These are phyloP conservation scores for Phytophthora tubulina DNA, from an alignment of 352 stramenopile genomes.

Conservation along the genomic window DNA sequence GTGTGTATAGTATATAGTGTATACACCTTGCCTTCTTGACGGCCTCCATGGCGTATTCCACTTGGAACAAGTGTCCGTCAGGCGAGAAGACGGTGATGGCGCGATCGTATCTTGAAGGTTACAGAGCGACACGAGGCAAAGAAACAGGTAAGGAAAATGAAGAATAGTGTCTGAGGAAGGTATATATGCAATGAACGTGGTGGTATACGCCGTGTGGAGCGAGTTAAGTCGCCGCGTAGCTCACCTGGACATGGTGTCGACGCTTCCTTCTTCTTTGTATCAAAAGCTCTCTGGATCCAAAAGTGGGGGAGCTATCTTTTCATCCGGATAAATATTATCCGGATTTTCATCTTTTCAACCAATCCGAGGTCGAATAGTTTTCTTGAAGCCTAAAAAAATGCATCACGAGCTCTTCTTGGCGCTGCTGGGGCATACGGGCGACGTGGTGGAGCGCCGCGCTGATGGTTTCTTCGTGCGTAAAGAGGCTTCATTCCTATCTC, in stretches of 20 bases:
- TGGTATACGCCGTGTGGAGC: background rate
- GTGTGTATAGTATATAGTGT: slow-evolving; percentile 12
- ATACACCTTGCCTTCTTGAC: slow-evolving; percentile 91
- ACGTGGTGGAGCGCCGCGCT: slow-evolving; percentile 61
- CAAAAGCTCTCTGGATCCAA: slow-evolving; percentile 40
- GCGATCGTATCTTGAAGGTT: slow-evolving; percentile 95
- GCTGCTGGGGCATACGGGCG: slow-evolving; percentile 70
- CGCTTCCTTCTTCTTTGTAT: slow-evolving; percentile 21
- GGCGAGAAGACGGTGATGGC: slow-evolving; percentile 99
- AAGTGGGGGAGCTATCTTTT: slow-evolving; percentile 30
- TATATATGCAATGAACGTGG: background rate
- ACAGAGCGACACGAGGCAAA: background rate
- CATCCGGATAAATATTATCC: slow-evolving; percentile 12
- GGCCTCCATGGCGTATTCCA: slow-evolving; percentile 99
- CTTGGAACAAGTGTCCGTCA: slow-evolving; percentile 99
- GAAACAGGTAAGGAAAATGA: background rate
- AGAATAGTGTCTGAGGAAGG: background rate
- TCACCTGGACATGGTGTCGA: slow-evolving; percentile 53
- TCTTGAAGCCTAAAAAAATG: slow-evolving; percentile 48
- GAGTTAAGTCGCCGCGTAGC: background rate
- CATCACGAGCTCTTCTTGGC: slow-evolving; percentile 85
- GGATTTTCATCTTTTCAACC: slow-evolving; percentile 14
- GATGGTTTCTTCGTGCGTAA: slow-evolving; percentile 70
- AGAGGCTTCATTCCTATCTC: slow-evolving; percentile 54
- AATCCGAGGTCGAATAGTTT: slow-evolving; percentile 7